Base-by-base conservation (phyloP, 441 rosid genomes). In the Corymbia citriodora region DNA sequence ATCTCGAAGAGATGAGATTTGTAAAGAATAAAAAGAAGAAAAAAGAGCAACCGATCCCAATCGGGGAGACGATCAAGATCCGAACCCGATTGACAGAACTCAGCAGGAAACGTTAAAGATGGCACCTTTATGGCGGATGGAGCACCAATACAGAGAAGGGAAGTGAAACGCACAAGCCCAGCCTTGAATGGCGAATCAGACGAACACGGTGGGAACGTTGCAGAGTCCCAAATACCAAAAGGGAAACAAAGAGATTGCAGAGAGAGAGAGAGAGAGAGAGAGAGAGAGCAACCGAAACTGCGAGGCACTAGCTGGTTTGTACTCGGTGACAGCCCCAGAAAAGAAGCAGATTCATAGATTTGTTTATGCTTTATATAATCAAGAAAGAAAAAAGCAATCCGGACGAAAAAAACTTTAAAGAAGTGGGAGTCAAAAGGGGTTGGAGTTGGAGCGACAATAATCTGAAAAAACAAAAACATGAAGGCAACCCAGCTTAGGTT, bases 281-380 rank as follows among this genome's bases (percentile, higher is more conserved):
- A 70, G 87, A 36, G 89, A 48, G 72, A 29, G 33, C 33, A 63
- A 14, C 52, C 85, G 27, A 57, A 21, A 72, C 87, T n/a, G 87
- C 52, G 33, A 59, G 40, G n/a, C 36, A 88, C 88, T 88, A 91
- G 92, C 92, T 88, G 93, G 93, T 88, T 40, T 65, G 53, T 90
- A 89, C 90, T 86, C 14, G 93, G 83, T 83, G 93, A 89, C 90
- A 89, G 36, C 70, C 90, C n/a, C 91, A 57, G 90, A 90, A 23
- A 72, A 88, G 85, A 68, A 91, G 89, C 91, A 87, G 91, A 88
- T 92, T 90, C 91, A 88, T 49, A 88, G 89, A 86, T 50, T 92
- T 79, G 36, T 82, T 55, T 57, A 82, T 61, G 9, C 65, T 49
- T 68, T 48, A 65, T 63, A n/a, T 13, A 68, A 90, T 55, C 59